phyloP scores from a whole-genome alignment of 1,284 basidiomycete genomes.

The Heterobasidion annosum region DNA sequence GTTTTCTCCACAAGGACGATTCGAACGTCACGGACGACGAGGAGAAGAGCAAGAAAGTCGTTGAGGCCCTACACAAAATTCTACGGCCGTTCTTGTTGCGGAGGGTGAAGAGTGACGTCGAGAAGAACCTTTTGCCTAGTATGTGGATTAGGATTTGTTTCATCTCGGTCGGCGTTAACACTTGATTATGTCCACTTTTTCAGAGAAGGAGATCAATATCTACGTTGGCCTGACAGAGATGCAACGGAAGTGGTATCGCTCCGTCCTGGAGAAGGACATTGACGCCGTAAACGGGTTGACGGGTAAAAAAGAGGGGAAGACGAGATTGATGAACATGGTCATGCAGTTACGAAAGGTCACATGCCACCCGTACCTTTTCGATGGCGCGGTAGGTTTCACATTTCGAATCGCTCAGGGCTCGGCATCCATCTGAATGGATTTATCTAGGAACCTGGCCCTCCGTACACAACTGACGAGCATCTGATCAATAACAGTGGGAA shows the following conservation, averaged over 20 bases:
- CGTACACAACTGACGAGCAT: conserved; percentile 98
- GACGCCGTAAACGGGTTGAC: conserved; percentile 95
- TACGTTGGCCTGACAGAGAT: conserved; percentile 97
- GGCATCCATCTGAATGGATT: neutral
- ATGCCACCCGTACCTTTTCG: conserved; percentile 81
- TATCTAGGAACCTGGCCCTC: conserved; percentile 85
- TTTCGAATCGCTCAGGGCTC: neutral
- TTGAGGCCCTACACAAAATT: conserved; percentile 97
- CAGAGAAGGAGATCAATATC: conserved; percentile 98
- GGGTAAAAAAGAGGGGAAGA: conserved; percentile 99
- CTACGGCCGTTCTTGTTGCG: conserved; percentile 90
- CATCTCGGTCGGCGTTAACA: neutral
- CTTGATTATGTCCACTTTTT: conserved; percentile 5
- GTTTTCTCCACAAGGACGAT: conserved; percentile 78
- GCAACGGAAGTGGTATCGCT: conserved; percentile 98
- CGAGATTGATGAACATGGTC: conserved; percentile 96
- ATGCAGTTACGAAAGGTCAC: conserved; percentile 93
- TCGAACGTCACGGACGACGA: conserved; percentile 70
- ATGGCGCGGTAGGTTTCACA: conserved; percentile 56
- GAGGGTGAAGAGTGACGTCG: conserved; percentile 95
- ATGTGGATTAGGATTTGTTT: conserved; percentile 16
- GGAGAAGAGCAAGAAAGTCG: conserved; percentile 85
- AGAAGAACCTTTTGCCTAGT: conserved; percentile 93
- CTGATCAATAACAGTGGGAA: conserved; percentile 93
- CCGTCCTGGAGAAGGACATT: conserved; percentile 96